Conservation (phyloP, 2,329 filamentous ascomycete genomes). For the Cladophialophora carrionii region DNA sequence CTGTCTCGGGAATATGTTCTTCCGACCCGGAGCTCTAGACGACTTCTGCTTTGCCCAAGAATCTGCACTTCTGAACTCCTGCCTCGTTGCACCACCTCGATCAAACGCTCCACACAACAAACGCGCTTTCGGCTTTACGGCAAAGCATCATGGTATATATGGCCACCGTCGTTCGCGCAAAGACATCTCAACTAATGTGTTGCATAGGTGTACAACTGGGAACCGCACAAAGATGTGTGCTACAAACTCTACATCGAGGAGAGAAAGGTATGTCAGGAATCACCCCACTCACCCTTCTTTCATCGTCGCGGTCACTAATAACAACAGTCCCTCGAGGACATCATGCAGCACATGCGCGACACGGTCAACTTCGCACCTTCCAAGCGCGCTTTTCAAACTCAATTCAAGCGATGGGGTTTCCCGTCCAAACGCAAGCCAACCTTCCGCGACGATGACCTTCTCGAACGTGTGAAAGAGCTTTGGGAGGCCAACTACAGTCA, state of each 20-base stretch:
- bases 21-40: not conserved
- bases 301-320: conserved; percentile 13
- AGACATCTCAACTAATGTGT: not conserved
- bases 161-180: not conserved
- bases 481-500: conserved; percentile 76
- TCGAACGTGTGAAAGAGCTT: conserved; percentile 71
- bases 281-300: not conserved
- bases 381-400: conserved; percentile 74
- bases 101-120: conserved; percentile 13
- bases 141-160: conserved; percentile 35
- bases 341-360: conserved; percentile 70
- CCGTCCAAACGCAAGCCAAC: conserved; percentile 73
- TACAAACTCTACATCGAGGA: conserved; percentile 77
- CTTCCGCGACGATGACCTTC: conserved; percentile 69
- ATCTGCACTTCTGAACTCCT: conserved; percentile 25
- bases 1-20: not conserved
- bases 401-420: conserved; percentile 79
- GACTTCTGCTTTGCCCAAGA: conserved; percentile 6
- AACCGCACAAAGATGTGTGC: conserved; percentile 66
- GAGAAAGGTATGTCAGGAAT: conserved; percentile 53
- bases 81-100: conserved; percentile 15
- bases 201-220: conserved; percentile 63
- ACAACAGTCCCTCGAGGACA: conserved; percentile 64
- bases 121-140: conserved; percentile 34
- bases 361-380: conserved; percentile 71